Evolutionary conservation across 345 rosid species (phyloP).

Genomic region (Pistacia vera): DNA sequence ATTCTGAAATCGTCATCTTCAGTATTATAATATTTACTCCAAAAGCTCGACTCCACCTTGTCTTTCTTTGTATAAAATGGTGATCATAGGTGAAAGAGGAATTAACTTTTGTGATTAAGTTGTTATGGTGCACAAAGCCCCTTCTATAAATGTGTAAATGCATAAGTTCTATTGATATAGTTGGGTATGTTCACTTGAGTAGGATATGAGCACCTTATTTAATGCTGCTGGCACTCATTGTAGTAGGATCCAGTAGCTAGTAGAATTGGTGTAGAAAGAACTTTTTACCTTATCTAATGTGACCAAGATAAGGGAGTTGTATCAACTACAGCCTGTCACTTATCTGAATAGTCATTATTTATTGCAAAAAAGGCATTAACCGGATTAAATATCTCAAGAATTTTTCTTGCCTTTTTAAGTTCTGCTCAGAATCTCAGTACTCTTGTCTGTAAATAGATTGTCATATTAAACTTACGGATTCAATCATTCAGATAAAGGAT

Average conservation of each 20-base stretch:
- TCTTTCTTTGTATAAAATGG: neutral
- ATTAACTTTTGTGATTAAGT: neutral
- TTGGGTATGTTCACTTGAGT: slow-evolving; percentile 3
- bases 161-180: neutral
- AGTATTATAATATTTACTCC: neutral
- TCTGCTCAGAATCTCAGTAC: neutral
- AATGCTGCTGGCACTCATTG: neutral
- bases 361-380: neutral
- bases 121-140: neutral
- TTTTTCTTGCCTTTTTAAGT: neutral
- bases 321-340: neutral
- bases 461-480: neutral
- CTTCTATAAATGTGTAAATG: neutral
- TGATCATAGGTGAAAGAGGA: neutral
- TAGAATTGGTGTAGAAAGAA: neutral
- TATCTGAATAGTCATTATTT: neutral
- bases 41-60: neutral
- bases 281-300: neutral
- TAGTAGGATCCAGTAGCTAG: neutral
- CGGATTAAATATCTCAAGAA: neutral
- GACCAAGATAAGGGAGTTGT: neutral
- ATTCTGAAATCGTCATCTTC: slow-evolving; percentile 7
- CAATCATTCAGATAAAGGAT: slow-evolving; percentile 1
- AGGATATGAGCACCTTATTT: neutral
- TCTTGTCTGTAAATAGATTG: neutral